Evolutionary conservation across 345 rosid genomes (phyloP).

Genomic region (Euclidium syriacum): DNA sequence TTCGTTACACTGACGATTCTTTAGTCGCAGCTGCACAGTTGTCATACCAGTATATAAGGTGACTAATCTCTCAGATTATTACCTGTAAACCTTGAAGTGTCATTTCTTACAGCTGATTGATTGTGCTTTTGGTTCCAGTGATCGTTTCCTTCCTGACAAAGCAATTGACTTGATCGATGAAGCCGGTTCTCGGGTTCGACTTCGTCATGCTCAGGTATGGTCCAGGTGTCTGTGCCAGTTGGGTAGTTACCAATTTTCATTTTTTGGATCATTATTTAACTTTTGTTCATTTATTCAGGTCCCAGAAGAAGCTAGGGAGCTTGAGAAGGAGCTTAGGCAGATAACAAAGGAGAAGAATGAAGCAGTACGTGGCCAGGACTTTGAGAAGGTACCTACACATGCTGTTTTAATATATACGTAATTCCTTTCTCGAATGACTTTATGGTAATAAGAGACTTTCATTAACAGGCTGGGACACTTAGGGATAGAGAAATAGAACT

Average conservation of each 20-base stretch:
- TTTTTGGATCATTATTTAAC: conserved; percentile 1
- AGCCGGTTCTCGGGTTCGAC: conserved; percentile 63
- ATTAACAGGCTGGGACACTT: conserved; percentile 86
- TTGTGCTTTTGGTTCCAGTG: conserved; percentile 38
- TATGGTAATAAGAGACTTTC: no score
- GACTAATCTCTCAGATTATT: not conserved
- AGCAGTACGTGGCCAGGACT: conserved; percentile 93
- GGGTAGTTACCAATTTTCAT: not conserved
- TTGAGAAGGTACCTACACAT: conserved; percentile 86
- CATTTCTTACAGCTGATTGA: not conserved
- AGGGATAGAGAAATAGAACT: conserved; percentile 94
- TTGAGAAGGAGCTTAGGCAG: conserved; percentile 94
- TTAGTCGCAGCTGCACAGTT: conserved; percentile 39
- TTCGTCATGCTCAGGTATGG: conserved; percentile 42
- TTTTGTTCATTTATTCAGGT: conserved; percentile 43
- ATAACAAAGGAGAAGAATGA: conserved; percentile 92
- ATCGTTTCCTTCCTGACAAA: conserved; percentile 64
- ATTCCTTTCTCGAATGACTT: no score
- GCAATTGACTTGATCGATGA: conserved; percentile 74
- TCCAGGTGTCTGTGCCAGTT: not conserved
- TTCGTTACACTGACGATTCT: conserved; percentile 32
- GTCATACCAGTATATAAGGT: conserved; percentile 47
- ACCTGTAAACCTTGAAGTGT: not conserved
- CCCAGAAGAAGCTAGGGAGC: conserved; percentile 97
- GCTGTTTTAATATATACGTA: not conserved